Conservation (phyloP, 164 flowering plant species). For the Houttuynia cordata region DNA sequence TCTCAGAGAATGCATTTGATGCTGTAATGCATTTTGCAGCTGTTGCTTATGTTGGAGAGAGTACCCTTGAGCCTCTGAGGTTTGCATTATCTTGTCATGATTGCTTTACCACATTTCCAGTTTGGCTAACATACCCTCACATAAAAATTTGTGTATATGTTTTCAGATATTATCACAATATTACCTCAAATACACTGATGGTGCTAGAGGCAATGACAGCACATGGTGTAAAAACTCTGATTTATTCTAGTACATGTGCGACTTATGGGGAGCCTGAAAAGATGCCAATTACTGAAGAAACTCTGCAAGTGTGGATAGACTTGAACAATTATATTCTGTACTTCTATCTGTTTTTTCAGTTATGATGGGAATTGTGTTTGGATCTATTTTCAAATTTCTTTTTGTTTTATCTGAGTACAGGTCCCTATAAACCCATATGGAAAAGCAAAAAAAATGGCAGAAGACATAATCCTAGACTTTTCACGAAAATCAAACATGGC, state of each 20-base stretch:
- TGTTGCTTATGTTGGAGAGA: slow-evolving; percentile 98
- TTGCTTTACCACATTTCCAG: background rate
- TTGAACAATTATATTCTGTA: background rate
- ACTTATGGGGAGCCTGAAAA: slow-evolving; percentile 76
- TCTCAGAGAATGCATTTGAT: slow-evolving; percentile 88
- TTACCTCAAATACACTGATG: slow-evolving; percentile 80
- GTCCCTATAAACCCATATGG: slow-evolving; percentile 95
- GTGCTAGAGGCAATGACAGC: slow-evolving; percentile 87
- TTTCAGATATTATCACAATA: slow-evolving; percentile 91
- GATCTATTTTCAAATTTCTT: background rate
- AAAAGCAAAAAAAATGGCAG: slow-evolving; percentile 99
- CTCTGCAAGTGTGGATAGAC: slow-evolving; percentile 53
- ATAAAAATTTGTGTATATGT: background rate
- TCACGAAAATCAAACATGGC: slow-evolving; percentile 85
- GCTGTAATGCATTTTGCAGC: slow-evolving; percentile 99
- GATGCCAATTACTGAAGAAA: slow-evolving; percentile 97
- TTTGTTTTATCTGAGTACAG: slow-evolving; percentile 24
- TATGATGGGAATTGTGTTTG: background rate
- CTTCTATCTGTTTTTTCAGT: background rate
- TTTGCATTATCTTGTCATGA: slow-evolving; percentile 12
- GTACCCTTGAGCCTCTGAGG: slow-evolving; percentile 93
- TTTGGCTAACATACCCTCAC: background rate
- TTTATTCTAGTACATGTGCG: slow-evolving; percentile 88
- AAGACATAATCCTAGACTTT: slow-evolving; percentile 87
- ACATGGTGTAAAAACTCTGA: slow-evolving; percentile 70